phyloP scores from a whole-genome alignment of 495 filamentous ascomycete species.

The Aspergillus homomorphus region DNA sequence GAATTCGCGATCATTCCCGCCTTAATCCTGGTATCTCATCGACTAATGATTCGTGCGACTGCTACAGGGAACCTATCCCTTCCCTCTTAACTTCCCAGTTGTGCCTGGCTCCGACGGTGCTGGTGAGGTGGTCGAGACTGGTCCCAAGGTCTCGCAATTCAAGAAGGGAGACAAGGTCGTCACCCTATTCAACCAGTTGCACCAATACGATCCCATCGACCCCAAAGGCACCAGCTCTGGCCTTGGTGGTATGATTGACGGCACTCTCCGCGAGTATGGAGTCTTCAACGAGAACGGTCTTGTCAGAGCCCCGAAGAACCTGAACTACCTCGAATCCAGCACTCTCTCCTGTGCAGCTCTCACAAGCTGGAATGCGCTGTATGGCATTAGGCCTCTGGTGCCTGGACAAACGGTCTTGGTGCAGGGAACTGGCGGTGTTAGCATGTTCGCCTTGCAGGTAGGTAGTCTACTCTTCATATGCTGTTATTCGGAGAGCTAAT shows the following conservation, averaged over 20 bases:
- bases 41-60: not conserved
- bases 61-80: constrained; percentile 63
- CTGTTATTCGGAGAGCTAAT: not conserved
- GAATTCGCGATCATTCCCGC: not conserved
- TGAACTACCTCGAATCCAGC: constrained; percentile 60
- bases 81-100: constrained; percentile 54
- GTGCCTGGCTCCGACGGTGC: constrained; percentile 77
- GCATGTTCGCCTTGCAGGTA: constrained; percentile 71
- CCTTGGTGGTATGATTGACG: constrained; percentile 68
- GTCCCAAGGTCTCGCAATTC: constrained; percentile 63
- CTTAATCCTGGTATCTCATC: not conserved
- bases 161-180: constrained; percentile 68
- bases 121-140: constrained; percentile 67
- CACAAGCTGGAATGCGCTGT: constrained; percentile 82
- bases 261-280: constrained; percentile 68
- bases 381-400: constrained; percentile 62
- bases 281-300: constrained; percentile 68
- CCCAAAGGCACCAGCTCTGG: constrained; percentile 45
- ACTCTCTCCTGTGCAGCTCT: constrained; percentile 71
- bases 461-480: constrained; percentile 9
- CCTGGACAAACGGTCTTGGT: constrained; percentile 71
- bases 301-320: constrained; percentile 60
- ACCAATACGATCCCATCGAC: constrained; percentile 60
- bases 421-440: constrained; percentile 81
- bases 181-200: constrained; percentile 77